These are phyloP conservation scores for Mucor indicus DNA, from an alignment of 371 early-diverging fungal species.

Conservation along the genomic window DNA sequence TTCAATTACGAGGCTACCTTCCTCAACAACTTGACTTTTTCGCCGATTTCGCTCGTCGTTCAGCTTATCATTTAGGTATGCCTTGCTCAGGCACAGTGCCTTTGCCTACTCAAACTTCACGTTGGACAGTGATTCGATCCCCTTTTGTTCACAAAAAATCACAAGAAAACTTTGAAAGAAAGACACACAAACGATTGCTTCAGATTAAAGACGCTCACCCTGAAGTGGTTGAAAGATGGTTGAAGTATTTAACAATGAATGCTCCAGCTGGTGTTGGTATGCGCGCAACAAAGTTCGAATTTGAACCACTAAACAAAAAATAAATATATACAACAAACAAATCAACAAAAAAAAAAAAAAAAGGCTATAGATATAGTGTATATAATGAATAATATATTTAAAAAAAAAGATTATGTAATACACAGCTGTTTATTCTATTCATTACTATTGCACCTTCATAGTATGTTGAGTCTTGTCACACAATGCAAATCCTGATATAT, in stretches of 20 bases:
- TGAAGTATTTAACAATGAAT: constrained; percentile 71
- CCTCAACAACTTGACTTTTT: constrained; percentile 87
- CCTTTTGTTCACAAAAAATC: constrained; percentile 96
- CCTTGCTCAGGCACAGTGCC: constrained; percentile 75
- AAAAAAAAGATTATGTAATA: no score
- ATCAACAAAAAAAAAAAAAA: no score
- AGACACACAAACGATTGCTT: constrained; percentile 82
- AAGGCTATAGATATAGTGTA: no score
- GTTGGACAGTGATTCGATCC: constrained; percentile 89
- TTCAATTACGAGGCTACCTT: constrained; percentile 70
- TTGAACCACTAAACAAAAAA: constrained; percentile 41
- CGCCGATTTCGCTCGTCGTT: constrained; percentile 79
- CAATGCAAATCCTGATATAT: no score
- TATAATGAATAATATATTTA: no score
- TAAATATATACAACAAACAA: no score
- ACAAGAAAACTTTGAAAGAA: constrained; percentile 94
- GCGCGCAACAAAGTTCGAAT: constrained; percentile 68
- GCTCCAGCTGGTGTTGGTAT: constrained; percentile 78
- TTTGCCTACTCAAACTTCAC: constrained; percentile 75
- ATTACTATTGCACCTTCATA: no score
- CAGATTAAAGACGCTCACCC: constrained; percentile 81
- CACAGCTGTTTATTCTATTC: no score
- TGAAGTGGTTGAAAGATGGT: constrained; percentile 75
- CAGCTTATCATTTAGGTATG: constrained; percentile 76
- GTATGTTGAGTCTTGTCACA: no score